These are phyloP conservation scores for Diaporthe citriasiana DNA, from an alignment of 2,329 filamentous ascomycete species.

Conservation along the genomic window DNA sequence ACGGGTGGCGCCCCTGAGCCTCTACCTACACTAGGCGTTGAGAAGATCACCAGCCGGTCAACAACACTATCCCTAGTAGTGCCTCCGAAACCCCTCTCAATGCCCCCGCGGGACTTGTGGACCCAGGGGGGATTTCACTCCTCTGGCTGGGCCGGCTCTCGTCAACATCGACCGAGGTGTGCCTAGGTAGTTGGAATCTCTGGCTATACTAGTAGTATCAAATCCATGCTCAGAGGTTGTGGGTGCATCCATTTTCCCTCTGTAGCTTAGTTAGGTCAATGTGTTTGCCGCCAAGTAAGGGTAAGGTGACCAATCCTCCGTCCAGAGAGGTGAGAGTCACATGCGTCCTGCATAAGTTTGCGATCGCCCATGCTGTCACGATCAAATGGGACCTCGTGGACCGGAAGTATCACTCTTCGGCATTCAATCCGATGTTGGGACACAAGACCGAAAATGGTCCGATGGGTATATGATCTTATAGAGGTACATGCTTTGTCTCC, in stretches of 20 bases:
- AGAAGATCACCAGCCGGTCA: neutral
- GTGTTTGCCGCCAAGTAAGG: neutral
- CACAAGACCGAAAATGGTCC: neutral
- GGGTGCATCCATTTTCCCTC: too few relatives aligned
- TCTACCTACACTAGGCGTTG: neutral
- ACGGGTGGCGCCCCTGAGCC: too few relatives aligned
- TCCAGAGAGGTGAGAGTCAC: neutral
- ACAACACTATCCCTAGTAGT: neutral
- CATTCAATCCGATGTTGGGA: neutral
- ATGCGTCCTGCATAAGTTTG: too few relatives aligned
- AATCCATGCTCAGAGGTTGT: too few relatives aligned
- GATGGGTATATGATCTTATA: neutral
- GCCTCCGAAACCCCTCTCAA: neutral
- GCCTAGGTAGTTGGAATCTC: too few relatives aligned
- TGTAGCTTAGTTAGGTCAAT: too few relatives aligned
- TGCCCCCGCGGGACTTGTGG: neutral
- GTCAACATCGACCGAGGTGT: neutral
- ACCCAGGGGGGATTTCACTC: neutral
- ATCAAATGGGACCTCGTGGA: neutral
- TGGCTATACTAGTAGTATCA: too few relatives aligned
- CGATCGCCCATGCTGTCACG: too few relatives aligned
- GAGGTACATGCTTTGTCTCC: neutral
- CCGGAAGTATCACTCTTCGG: neutral
- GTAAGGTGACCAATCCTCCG: neutral
- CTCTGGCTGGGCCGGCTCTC: neutral